Evolutionary conservation across 768 basidiomycete species (phyloP).

Genomic region (Sistotremastrum suecicum): DNA sequence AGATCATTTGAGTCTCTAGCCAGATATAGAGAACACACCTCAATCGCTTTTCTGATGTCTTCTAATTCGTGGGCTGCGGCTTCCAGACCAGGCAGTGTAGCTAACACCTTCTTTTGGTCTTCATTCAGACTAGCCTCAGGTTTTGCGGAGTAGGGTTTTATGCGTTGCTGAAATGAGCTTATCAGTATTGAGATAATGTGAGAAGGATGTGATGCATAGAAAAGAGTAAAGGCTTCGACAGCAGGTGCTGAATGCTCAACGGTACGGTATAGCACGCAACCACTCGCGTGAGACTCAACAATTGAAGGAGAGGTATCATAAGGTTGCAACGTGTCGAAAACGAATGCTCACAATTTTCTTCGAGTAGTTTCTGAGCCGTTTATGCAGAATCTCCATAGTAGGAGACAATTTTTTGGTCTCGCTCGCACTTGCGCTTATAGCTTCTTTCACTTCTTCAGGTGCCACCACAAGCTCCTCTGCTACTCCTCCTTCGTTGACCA

Average conservation of each 20-base stretch:
- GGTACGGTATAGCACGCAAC: not conserved
- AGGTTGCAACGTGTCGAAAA: slow-evolving; percentile 3
- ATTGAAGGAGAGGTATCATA: too few species aligned
- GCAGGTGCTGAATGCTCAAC: too few species aligned
- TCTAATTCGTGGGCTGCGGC: slow-evolving; percentile 69
- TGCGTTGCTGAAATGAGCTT: slow-evolving; percentile 39
- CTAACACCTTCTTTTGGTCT: slow-evolving; percentile 67
- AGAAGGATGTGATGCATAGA: not conserved
- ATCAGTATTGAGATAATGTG: not conserved
- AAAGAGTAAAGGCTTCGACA: not conserved
- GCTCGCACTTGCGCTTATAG: slow-evolving; percentile 12
- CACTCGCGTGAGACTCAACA: not conserved
- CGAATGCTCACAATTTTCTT: slow-evolving; percentile 66
- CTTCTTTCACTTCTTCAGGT: slow-evolving; percentile 27
- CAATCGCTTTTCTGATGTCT: slow-evolving; percentile 72
- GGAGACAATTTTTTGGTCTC: slow-evolving; percentile 37
- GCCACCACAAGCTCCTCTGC: slow-evolving; percentile 32
- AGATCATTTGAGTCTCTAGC: not conserved
- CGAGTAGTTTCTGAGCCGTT: slow-evolving; percentile 58
- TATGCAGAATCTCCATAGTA: slow-evolving; percentile 64
- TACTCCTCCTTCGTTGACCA: slow-evolving; percentile 31
- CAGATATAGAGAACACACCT: slow-evolving; percentile 35
- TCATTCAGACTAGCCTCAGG: slow-evolving; percentile 68
- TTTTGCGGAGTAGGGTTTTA: slow-evolving; percentile 54
- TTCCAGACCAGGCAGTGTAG: slow-evolving; percentile 62